Evolutionary conservation across 208 protist species (phyloP), one percentile per base, ranked within the genome.

Genomic region (Paratrypanosoma confusum): DNA sequence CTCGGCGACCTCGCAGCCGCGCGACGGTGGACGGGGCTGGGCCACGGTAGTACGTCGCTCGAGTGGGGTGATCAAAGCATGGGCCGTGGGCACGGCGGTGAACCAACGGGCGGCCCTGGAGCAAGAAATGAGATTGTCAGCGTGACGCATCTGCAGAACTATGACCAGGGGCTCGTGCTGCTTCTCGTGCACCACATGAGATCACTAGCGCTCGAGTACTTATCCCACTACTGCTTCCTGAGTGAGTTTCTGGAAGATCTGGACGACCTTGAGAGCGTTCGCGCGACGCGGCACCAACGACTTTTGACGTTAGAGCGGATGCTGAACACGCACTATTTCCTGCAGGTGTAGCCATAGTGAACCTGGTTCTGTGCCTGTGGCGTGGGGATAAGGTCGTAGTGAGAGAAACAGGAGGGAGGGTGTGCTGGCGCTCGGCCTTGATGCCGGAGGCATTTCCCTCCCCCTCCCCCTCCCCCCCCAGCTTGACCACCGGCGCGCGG

Each of bases 141-240:
- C 8, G 17, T 13, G 16, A 36, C 17, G 3, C 4, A 31, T 10
- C 41, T 85, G 13, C 79, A 61, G 36, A 71, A 71, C 47, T 79
- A 85, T 39, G 67, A 84, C 46, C 69, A 85, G 31, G 81, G 81
- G 13, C 70, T 81, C 57, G 39, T 87, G 39, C 48, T 90, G 52
- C 55, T 90, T 16, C 48, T 82, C 5, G 67, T 75, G 25, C 75
- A 85, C 39, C 39, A 72, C 8, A 80, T 90, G 57, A 69, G 81
- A 13, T 60, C 56, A 6, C 53, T 65, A 5, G 72, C 54, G 14
- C 36, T 60, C 6, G 59, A 68, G 38, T 72, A 76, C 46, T 51
- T 81, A 6, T 45, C 40, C 0, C 7, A 38, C 5, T 87, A 87
- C 37, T 29, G 25, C 18, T 71, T 79, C 23, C 66, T 66, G 14